These are phyloP conservation scores for Trypanosomatidae sp. DNA, from an alignment of 208 protist genomes.

Conservation along the genomic window DNA sequence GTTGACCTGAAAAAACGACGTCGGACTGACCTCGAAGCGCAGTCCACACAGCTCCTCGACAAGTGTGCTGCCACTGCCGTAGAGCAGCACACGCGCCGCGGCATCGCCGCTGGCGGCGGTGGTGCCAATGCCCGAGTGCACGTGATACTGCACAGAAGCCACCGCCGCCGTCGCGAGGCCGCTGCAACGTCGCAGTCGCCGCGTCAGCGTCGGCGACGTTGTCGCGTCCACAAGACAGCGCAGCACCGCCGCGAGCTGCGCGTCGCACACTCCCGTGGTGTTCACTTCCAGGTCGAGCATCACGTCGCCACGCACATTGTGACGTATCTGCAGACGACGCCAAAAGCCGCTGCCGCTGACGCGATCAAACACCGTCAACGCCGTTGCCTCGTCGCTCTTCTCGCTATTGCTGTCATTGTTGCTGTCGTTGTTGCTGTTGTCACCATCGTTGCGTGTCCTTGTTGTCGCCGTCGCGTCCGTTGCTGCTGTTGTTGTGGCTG, in stretches of 20 bases:
- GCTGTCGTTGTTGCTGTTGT: too few relatives aligned
- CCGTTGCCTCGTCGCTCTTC: slow-evolving; percentile 11
- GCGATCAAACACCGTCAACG: slow-evolving; percentile 66
- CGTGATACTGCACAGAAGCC: slow-evolving; percentile 64
- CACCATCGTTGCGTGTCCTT: too few relatives aligned
- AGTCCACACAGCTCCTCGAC: slow-evolving; percentile 57
- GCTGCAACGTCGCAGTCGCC: slow-evolving; percentile 7
- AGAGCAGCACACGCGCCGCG: too few relatives aligned
- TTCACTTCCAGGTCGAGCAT: slow-evolving; percentile 73
- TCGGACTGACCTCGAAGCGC: slow-evolving; percentile 84
- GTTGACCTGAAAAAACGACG: slow-evolving; percentile 95
- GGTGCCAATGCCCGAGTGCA: slow-evolving; percentile 52
- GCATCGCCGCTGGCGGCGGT: too few relatives aligned
- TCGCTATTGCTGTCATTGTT: neutral
- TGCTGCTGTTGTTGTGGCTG: neutral
- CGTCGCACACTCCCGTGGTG: slow-evolving; percentile 9
- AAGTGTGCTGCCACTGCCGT: too few relatives aligned
- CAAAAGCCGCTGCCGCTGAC: slow-evolving; percentile 72
- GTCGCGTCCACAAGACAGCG: slow-evolving; percentile 17
- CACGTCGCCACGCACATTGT: slow-evolving; percentile 76
- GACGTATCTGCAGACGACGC: slow-evolving; percentile 81
- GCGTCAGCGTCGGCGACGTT: slow-evolving; percentile 6
- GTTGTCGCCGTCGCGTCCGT: neutral
- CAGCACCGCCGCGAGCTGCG: slow-evolving; percentile 21
- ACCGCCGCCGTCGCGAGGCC: slow-evolving; percentile 20